These are phyloP conservation scores for Taxillus chinensis DNA, from an alignment of 164 flowering plant genomes.

Conservation along the genomic window DNA sequence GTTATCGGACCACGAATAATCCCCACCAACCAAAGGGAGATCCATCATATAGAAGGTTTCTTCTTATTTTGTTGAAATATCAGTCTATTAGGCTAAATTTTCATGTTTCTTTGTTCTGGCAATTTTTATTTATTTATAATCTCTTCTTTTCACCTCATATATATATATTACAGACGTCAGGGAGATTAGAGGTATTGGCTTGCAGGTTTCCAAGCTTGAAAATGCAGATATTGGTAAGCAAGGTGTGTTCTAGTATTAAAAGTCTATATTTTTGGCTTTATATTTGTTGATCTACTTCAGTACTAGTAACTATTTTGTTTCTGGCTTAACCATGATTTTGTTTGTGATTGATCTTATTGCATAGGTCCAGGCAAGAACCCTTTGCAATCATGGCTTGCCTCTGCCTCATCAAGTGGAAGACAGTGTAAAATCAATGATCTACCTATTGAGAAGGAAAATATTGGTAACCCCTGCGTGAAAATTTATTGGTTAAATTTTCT, in stretches of 20 bases:
- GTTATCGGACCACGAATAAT: too few species aligned
- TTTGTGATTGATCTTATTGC: background rate
- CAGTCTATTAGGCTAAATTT: too few species aligned
- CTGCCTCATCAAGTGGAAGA: conserved; percentile 30
- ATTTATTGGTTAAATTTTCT: background rate
- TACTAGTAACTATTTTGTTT: background rate
- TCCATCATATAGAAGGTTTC: too few species aligned
- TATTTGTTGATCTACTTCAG: too few species aligned
- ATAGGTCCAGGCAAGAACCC: conserved; percentile 45
- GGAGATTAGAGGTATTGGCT: conserved; percentile 81
- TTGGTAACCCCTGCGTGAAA: conserved; percentile 26
- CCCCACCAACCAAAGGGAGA: too few species aligned
- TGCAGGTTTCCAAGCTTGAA: conserved; percentile 88
- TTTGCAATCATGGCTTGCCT: conserved; percentile 57
- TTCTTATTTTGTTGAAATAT: too few species aligned
- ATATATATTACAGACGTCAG: conserved; percentile 41
- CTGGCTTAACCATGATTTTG: background rate
- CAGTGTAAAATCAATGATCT: conserved; percentile 3
- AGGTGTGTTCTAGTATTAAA: conserved; percentile 25
- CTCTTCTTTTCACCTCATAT: too few species aligned
- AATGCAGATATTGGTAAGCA: conserved; percentile 38
- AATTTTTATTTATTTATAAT: too few species aligned
- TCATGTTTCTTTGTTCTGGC: too few species aligned
- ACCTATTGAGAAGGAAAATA: conserved; percentile 11
- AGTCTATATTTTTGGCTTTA: background rate